Evolutionary conservation across 169 alveolate genomes (phyloP).

Genomic region (Cryptosporidium xiaoi): DNA sequence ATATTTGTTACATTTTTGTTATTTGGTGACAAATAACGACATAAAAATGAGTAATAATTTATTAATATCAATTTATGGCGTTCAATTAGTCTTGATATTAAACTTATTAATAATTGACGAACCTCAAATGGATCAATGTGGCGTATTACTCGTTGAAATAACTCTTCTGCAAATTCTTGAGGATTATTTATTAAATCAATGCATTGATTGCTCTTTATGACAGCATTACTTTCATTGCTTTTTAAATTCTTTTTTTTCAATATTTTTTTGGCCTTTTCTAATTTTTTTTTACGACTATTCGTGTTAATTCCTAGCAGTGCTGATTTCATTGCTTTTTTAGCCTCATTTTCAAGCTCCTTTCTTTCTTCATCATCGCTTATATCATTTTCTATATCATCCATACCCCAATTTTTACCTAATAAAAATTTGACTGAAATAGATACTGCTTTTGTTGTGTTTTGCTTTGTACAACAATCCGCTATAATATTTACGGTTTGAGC

Average conservation of each 20-base stretch:
- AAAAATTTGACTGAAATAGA: constrained; percentile 38
- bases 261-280: constrained; percentile 57
- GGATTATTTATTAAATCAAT: constrained; percentile 87
- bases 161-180: constrained; percentile 84
- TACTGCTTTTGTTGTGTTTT: constrained; percentile 55
- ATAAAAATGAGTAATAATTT: constrained; percentile 83
- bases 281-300: constrained; percentile 36
- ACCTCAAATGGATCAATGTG: constrained; percentile 80
- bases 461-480: constrained; percentile 75
- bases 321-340: constrained; percentile 58
- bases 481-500: constrained; percentile 75
- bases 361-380: constrained; percentile 50
- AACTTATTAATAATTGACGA: constrained; percentile 81
- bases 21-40: constrained; percentile 85
- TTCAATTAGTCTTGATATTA: constrained; percentile 87
- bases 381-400: constrained; percentile 52
- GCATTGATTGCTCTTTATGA: constrained; percentile 63
- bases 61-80: constrained; percentile 85
- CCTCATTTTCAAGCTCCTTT: constrained; percentile 58
- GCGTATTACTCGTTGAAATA: constrained; percentile 75
- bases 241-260: constrained; percentile 10
- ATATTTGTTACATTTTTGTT: constrained; percentile 86
- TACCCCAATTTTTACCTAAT: constrained; percentile 36
- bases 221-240: constrained; percentile 13
- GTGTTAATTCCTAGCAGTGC: constrained; percentile 38